Percentiles rank a stretch among this genome's conserved stretches.
Conservation (phyloP, 441 rosid genomes). For the Corymbia citriodora region DNA sequence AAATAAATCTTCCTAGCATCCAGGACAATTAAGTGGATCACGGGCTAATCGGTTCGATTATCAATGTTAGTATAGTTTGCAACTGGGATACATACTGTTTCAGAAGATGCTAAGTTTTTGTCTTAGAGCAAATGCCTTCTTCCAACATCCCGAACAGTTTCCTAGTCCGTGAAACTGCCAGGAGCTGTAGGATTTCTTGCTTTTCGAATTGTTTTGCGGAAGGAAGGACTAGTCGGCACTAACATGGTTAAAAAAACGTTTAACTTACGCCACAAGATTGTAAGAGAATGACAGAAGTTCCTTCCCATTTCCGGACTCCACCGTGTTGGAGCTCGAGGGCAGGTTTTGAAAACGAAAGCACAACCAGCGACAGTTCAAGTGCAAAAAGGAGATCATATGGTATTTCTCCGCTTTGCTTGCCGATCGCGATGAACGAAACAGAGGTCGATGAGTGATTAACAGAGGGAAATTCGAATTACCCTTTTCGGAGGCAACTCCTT, state of each 20-base stretch:
- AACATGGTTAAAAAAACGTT: not conserved
- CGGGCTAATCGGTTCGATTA: not conserved
- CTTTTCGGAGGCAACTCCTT: constrained; percentile 47
- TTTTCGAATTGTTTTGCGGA: not conserved
- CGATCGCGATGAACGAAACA: not conserved
- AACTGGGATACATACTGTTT: not conserved
- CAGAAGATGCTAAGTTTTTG: not conserved
- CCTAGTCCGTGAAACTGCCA: not conserved
- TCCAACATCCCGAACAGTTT: not conserved
- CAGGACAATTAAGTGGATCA: not conserved
- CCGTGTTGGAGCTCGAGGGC: not conserved
- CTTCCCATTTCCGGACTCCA: not conserved
- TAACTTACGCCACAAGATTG: not conserved
- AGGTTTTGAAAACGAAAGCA: not conserved
- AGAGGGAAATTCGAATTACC: constrained; percentile 25
- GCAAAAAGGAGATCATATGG: not conserved
- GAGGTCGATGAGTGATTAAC: not conserved
- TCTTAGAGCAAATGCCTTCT: not conserved
- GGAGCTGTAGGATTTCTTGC: not conserved
- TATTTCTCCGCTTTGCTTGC: not conserved
- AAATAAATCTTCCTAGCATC: not conserved
- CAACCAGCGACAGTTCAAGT: not conserved
- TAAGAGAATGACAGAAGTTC: not conserved
- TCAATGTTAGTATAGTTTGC: not conserved
- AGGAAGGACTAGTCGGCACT: not conserved